Evolutionary conservation across 257 asterid species (phyloP).

Genomic region (Solanum pimpinellifolium): DNA sequence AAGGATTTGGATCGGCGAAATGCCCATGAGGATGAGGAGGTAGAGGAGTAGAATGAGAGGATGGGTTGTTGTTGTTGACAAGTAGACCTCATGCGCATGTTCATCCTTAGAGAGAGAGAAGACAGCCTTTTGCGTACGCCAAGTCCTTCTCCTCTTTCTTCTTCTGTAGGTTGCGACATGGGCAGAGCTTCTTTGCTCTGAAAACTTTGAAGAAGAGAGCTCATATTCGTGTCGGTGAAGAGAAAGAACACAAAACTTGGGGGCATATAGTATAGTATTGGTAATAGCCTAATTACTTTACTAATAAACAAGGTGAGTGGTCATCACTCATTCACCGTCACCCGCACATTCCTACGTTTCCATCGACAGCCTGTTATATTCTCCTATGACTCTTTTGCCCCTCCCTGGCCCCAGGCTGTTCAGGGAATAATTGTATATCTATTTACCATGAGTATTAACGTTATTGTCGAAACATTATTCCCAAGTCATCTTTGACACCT

Average conservation of each 20-base stretch:
- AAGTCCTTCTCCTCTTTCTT: neutral
- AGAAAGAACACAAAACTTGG: neutral
- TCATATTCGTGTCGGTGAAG: neutral
- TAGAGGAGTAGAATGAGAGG: neutral
- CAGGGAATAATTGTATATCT: neutral
- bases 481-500: no score
- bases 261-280: neutral
- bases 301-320: neutral
- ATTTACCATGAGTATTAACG: neutral
- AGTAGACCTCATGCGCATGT: neutral
- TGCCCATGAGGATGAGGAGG: slow-evolving; percentile 7
- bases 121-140: slow-evolving; percentile 5
- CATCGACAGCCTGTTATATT: slow-evolving; percentile 5
- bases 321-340: slow-evolving; percentile 4
- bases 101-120: neutral
- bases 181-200: slow-evolving; percentile 5
- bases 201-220: neutral
- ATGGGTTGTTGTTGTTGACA: neutral
- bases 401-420: neutral
- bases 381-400: neutral
- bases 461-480: no score
- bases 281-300: neutral
- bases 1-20: slow-evolving; percentile 63
- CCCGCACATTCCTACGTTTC: neutral
- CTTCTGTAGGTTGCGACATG: neutral